Conservation (phyloP, 1,139 yeast genomes). For the Scheffersomyces segobiensis region DNA sequence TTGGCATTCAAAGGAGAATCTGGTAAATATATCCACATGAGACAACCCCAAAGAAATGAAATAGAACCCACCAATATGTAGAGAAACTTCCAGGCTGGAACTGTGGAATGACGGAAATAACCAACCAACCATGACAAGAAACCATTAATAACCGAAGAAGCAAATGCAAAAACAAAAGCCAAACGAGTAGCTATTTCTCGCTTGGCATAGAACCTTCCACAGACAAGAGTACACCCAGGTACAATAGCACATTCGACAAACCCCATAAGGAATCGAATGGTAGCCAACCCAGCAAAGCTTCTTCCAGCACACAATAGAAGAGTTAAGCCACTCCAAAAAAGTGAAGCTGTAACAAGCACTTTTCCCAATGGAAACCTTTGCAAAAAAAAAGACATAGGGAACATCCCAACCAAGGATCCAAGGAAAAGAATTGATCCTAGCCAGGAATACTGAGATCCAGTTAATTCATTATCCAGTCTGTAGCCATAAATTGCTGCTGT, state of each 20-base stretch:
- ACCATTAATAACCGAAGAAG: slow-evolving; percentile 32
- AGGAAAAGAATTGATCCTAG: slow-evolving; percentile 44
- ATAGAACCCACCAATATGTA: slow-evolving; percentile 30
- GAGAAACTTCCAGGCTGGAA: slow-evolving; percentile 34
- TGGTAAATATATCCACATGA: slow-evolving; percentile 26
- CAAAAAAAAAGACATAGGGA: slow-evolving; percentile 34
- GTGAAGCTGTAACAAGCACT: slow-evolving; percentile 25
- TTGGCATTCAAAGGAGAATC: slow-evolving; percentile 45
- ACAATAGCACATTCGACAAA: slow-evolving; percentile 43
- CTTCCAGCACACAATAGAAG: slow-evolving; percentile 26
- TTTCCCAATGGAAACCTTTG: slow-evolving; percentile 30
- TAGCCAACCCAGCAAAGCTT: slow-evolving; percentile 31
- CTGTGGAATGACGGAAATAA: slow-evolving; percentile 19
- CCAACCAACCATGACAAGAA: slow-evolving; percentile 32
- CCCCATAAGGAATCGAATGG: slow-evolving; percentile 38
- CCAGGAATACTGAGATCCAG: slow-evolving; percentile 49
- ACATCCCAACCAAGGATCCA: slow-evolving; percentile 46
- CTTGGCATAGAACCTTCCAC: slow-evolving; percentile 34
- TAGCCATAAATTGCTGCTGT: slow-evolving; percentile 49
- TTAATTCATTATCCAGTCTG: slow-evolving; percentile 30
- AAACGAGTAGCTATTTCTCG: slow-evolving; percentile 28
- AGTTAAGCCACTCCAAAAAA: slow-evolving; percentile 27
- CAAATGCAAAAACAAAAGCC: slow-evolving; percentile 26
- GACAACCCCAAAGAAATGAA: slow-evolving; percentile 28
- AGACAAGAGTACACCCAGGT: slow-evolving; percentile 42